phyloP scores from a whole-genome alignment of 192 early-diverging fungal genomes.

The Paraglomus occultum region DNA sequence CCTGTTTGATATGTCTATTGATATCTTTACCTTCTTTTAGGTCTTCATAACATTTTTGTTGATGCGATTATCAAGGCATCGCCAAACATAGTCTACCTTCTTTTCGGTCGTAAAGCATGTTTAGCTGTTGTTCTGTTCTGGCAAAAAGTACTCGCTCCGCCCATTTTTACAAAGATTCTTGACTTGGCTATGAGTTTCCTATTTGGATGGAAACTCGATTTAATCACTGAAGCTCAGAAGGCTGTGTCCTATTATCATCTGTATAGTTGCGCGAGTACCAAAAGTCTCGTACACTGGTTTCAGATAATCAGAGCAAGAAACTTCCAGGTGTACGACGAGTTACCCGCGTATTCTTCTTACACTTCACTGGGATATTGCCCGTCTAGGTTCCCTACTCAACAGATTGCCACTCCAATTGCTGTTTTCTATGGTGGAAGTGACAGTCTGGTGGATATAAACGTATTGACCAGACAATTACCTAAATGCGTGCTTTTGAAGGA shows the following conservation, averaged over 20 bases:
- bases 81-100: slow-evolving; percentile 81
- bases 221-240: slow-evolving; percentile 72
- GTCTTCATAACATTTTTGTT: slow-evolving; percentile 75
- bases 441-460: slow-evolving; percentile 72
- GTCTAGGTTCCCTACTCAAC: slow-evolving; percentile 71
- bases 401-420: slow-evolving; percentile 83
- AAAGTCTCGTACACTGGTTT: slow-evolving; percentile 94
- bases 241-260: slow-evolving; percentile 79
- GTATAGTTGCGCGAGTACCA: slow-evolving; percentile 87
- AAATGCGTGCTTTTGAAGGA: slow-evolving; percentile 58
- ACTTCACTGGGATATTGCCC: slow-evolving; percentile 57
- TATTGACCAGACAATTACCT: slow-evolving; percentile 50
- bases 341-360: slow-evolving; percentile 48
- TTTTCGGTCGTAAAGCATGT: slow-evolving; percentile 84
- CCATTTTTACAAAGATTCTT: slow-evolving; percentile 70
- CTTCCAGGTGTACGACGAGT: slow-evolving; percentile 94
- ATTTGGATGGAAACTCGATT: slow-evolving; percentile 80
- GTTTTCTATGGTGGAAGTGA: slow-evolving; percentile 90
- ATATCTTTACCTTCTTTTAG: slow-evolving; percentile 32
- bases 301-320: slow-evolving; percentile 85
- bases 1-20: neutral
- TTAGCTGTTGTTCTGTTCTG: slow-evolving; percentile 81
- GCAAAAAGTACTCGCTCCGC: slow-evolving; percentile 74
- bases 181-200: slow-evolving; percentile 69
- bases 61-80: slow-evolving; percentile 82